A percentile compares a stretch with the other conserved stretches of the same genome.
Conservation (phyloP, 2,329 filamentous ascomycete species). For the Ascochyta viciae-villosae region DNA sequence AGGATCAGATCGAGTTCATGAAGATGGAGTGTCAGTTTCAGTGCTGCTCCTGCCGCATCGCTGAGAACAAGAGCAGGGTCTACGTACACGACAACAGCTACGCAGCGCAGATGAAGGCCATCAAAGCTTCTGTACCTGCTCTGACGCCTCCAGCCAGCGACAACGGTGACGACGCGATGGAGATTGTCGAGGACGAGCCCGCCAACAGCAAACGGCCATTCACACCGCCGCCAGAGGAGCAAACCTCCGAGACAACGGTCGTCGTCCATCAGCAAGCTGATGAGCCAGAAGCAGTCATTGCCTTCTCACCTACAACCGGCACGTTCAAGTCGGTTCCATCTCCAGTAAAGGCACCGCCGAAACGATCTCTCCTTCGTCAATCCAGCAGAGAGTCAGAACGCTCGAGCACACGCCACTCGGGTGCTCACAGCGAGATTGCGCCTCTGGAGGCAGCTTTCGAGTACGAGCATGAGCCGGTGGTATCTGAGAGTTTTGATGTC, state of each 20-base stretch:
- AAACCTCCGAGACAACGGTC: constrained; percentile 18
- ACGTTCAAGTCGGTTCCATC: constrained; percentile 47
- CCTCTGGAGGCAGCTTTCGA: constrained; percentile 19
- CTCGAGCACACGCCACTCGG: constrained; percentile 29
- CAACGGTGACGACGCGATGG: constrained; percentile 57
- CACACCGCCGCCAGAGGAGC: constrained; percentile 32
- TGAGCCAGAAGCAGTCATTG: constrained; percentile 31
- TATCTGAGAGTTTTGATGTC: neutral
- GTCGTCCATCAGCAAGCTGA: constrained; percentile 15
- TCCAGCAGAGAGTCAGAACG: constrained; percentile 24
- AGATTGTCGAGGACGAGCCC: constrained; percentile 34
- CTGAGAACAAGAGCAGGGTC: constrained; percentile 47
- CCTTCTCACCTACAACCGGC: constrained; percentile 49
- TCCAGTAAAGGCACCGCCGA: constrained; percentile 33
- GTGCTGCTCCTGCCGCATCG: constrained; percentile 66
- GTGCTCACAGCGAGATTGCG: constrained; percentile 26
- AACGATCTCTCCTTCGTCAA: constrained; percentile 21
- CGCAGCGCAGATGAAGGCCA: constrained; percentile 45
- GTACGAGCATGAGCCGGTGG: constrained; percentile 9
- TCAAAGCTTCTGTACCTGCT: constrained; percentile 57
- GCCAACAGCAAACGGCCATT: constrained; percentile 25
- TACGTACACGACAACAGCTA: constrained; percentile 49
- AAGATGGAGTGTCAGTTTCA: constrained; percentile 75
- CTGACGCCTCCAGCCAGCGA: constrained; percentile 69
- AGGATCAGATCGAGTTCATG: constrained; percentile 78